Conservation (phyloP, 2,329 filamentous ascomycete species). For the Aspergillus sp. region DNA sequence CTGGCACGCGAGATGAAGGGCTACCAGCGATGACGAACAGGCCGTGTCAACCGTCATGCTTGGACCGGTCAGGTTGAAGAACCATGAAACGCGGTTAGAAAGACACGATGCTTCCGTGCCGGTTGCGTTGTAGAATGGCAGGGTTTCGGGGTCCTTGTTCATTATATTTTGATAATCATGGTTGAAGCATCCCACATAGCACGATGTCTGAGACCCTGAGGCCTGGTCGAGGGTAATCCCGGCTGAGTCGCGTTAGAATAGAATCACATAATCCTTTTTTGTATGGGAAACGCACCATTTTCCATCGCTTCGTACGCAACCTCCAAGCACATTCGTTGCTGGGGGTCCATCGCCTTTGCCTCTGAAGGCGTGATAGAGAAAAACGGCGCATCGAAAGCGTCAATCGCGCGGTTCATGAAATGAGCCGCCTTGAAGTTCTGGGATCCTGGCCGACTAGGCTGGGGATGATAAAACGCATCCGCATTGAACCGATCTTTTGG, state of each 20-base stretch:
- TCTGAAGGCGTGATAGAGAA: constrained; percentile 21
- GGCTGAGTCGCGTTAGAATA: constrained; percentile 19
- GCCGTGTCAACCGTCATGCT: constrained; percentile 28
- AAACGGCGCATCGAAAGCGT: constrained; percentile 26
- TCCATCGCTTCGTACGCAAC: constrained; percentile 40
- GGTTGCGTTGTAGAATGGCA: constrained; percentile 7
- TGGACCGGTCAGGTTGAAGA: constrained; percentile 28
- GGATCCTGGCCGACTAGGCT: constrained; percentile 11
- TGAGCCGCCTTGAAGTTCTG: constrained; percentile 1
- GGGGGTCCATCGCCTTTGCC: constrained; percentile 24
- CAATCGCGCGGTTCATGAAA: constrained; percentile 17
- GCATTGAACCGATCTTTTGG: constrained; percentile 22
- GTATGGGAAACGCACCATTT: constrained; percentile 24
- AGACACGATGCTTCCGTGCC: constrained; percentile 15
- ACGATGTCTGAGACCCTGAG: constrained; percentile 19
- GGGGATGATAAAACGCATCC: constrained; percentile 21
- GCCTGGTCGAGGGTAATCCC: constrained; percentile 7
- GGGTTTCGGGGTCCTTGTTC: neutral
- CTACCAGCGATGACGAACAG: constrained; percentile 24
- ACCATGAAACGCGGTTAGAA: constrained; percentile 30
- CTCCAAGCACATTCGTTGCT: constrained; percentile 24
- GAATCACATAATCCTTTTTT: neutral
- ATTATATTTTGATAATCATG: neutral
- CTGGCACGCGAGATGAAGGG: constrained; percentile 27
- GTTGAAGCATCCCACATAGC: constrained; percentile 3